These are phyloP conservation scores for Raffaelea albimanens DNA, from an alignment of 2,329 filamentous ascomycete genomes.

Conservation along the genomic window DNA sequence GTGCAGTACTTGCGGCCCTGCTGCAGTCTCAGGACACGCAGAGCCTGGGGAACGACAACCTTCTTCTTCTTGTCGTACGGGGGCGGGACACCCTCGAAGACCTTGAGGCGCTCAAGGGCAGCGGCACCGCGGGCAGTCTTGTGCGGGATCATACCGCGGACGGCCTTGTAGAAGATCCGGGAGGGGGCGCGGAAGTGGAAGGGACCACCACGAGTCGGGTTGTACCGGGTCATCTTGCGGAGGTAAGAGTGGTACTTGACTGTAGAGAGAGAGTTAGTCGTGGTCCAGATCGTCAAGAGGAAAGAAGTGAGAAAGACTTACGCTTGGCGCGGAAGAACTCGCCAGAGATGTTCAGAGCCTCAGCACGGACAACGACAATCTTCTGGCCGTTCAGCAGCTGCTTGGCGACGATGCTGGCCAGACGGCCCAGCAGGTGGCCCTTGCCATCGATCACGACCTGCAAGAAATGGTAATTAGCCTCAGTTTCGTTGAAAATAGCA, in stretches of 20 bases:
- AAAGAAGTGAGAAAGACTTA: conserved; percentile 59
- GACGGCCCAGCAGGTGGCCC: conserved; percentile 98
- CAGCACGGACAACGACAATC: conserved; percentile 97
- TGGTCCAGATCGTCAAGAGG: no score
- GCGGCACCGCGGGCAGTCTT: conserved; percentile 97
- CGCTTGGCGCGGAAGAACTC: conserved; percentile 99
- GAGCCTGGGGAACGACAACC: conserved; percentile 96
- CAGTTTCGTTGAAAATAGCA: no score
- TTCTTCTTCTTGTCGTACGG: conserved; percentile 99
- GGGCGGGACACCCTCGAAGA: conserved; percentile 97
- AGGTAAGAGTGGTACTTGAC: conserved; percentile 99
- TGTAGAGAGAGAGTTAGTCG: conserved; percentile 32
- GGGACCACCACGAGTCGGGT: conserved; percentile 98
- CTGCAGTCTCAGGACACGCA: conserved; percentile 93
- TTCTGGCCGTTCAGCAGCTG: conserved; percentile 98
- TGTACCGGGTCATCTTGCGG: conserved; percentile 99
- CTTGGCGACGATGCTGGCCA: conserved; percentile 97
- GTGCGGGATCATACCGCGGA: conserved; percentile 99
- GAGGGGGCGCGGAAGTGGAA: conserved; percentile 99
- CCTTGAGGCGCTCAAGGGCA: conserved; percentile 97
- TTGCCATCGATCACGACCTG: conserved; percentile 99
- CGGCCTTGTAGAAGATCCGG: conserved; percentile 99
- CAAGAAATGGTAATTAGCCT: conserved; percentile 9
- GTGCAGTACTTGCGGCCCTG: conserved; percentile 99
- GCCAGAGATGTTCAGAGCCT: conserved; percentile 99